These are phyloP conservation scores for Simmondsia chinensis DNA, from an alignment of 148 eudicot genomes.

Conservation along the genomic window DNA sequence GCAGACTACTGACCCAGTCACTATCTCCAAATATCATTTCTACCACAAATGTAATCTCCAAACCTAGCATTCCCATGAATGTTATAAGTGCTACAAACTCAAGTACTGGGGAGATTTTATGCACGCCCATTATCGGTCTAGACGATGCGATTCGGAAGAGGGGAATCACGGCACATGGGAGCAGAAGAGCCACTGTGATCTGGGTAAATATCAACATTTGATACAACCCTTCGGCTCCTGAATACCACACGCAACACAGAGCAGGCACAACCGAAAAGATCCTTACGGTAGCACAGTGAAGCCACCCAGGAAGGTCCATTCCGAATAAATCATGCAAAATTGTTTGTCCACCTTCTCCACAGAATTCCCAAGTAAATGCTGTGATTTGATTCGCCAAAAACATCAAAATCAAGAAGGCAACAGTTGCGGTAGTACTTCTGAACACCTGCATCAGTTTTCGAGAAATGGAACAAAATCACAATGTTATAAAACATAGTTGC, in stretches of 20 bases:
- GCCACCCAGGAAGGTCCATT: slow-evolving; percentile 84
- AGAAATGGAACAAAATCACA: no score
- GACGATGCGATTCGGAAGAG: slow-evolving; percentile 83
- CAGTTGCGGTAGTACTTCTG: slow-evolving; percentile 41
- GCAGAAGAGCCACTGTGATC: slow-evolving; percentile 71
- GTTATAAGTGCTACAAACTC: slow-evolving; percentile 58
- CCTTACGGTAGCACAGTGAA: slow-evolving; percentile 76
- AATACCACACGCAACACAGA: slow-evolving; percentile 59
- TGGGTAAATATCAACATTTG: slow-evolving; percentile 73
- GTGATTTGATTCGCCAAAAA: slow-evolving; percentile 68
- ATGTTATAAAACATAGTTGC: no score
- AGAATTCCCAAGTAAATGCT: slow-evolving; percentile 61
- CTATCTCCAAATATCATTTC: slow-evolving; percentile 87
- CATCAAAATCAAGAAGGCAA: slow-evolving; percentile 46
- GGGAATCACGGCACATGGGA: slow-evolving; percentile 86
- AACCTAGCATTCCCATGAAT: slow-evolving; percentile 64
- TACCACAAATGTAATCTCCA: slow-evolving; percentile 61
- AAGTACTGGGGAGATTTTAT: slow-evolving; percentile 53
- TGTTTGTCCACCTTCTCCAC: slow-evolving; percentile 48
- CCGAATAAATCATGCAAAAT: slow-evolving; percentile 55
- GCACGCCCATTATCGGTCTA: slow-evolving; percentile 64
- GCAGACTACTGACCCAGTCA: slow-evolving; percentile 71
- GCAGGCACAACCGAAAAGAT: slow-evolving; percentile 63
- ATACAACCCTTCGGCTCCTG: slow-evolving; percentile 85
- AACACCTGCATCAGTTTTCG: slow-evolving; percentile 43